These are phyloP conservation scores for Nakaseomyces nivariensis DNA, from an alignment of 1,139 yeast genomes.

Conservation along the genomic window DNA sequence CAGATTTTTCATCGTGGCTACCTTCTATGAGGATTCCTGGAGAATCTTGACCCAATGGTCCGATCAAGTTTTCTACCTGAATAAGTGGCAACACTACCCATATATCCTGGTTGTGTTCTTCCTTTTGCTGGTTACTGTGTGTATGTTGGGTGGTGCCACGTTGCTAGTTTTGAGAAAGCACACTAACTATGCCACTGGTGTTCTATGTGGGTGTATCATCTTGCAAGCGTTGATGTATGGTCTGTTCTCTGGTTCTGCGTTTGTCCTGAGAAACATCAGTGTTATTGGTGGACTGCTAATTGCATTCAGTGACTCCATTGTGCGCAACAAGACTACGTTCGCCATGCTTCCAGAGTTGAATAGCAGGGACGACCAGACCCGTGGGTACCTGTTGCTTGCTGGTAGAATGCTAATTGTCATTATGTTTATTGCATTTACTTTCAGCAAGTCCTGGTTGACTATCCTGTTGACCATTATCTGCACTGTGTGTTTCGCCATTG, in stretches of 20 bases:
- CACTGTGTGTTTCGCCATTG: constrained; percentile 72
- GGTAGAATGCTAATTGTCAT: constrained; percentile 83
- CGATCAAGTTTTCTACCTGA: constrained; percentile 79
- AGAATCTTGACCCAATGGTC: constrained; percentile 84
- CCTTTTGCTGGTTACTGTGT: constrained; percentile 50
- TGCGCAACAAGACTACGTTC: constrained; percentile 64
- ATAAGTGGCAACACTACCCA: constrained; percentile 74
- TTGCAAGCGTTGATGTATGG: constrained; percentile 89
- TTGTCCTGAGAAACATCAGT: constrained; percentile 76
- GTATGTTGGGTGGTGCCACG: constrained; percentile 68
- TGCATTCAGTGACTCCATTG: constrained; percentile 84
- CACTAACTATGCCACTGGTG: constrained; percentile 62
- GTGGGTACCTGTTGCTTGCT: constrained; percentile 76
- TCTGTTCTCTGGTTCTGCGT: constrained; percentile 67
- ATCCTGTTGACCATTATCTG: constrained; percentile 63
- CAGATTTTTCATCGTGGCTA: constrained; percentile 83
- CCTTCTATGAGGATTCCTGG: constrained; percentile 83
- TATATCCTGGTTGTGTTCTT: constrained; percentile 67
- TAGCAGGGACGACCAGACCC: constrained; percentile 63
- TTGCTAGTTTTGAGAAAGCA: constrained; percentile 63
- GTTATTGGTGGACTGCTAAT: constrained; percentile 88
- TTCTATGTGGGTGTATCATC: constrained; percentile 62
- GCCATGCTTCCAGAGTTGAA: constrained; percentile 84
- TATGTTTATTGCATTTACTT: constrained; percentile 77
- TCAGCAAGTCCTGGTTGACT: constrained; percentile 64